Conservation (phyloP, 495 filamentous ascomycete species). For the Podospora pseudopauciseta region DNA sequence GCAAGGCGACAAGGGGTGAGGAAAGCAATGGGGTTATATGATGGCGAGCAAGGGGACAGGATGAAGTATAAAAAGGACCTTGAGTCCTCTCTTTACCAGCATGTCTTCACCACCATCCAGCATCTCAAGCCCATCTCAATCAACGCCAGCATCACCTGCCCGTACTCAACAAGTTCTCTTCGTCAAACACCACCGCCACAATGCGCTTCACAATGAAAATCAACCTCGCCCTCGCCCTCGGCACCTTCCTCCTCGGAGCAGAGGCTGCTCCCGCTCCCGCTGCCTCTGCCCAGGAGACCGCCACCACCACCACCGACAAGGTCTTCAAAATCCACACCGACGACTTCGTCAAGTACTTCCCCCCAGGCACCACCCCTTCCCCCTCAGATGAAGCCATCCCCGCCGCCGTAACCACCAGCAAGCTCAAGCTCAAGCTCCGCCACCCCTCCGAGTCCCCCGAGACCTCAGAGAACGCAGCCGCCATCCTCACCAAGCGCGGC, state of each 20-base stretch:
- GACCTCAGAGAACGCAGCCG: not conserved
- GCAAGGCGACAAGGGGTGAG: not conserved
- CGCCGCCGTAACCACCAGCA: not conserved
- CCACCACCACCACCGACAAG: not conserved
- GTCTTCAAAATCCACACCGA: not conserved
- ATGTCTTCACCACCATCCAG: not conserved
- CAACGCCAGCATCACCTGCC: not conserved
- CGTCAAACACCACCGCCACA: not conserved
- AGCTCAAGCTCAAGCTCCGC: not conserved
- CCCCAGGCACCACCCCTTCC: not conserved
- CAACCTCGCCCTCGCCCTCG: not conserved
- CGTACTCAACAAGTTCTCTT: not conserved
- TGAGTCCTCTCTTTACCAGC: not conserved
- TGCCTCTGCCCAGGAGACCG: not conserved
- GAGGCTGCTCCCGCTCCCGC: not conserved
- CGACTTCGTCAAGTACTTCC: not conserved
- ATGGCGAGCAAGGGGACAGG: not conserved
- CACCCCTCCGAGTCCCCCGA: not conserved
- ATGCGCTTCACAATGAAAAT: not conserved
- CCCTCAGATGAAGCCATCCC: not conserved
- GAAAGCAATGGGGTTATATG: not conserved
- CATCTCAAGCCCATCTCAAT: not conserved
- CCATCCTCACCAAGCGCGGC: not conserved
- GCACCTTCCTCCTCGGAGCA: not conserved
- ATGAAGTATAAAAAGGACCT: not conserved